These are phyloP conservation scores for Neophaeococcomyces aloes DNA, from an alignment of 2,329 filamentous ascomycete genomes.

Conservation along the genomic window DNA sequence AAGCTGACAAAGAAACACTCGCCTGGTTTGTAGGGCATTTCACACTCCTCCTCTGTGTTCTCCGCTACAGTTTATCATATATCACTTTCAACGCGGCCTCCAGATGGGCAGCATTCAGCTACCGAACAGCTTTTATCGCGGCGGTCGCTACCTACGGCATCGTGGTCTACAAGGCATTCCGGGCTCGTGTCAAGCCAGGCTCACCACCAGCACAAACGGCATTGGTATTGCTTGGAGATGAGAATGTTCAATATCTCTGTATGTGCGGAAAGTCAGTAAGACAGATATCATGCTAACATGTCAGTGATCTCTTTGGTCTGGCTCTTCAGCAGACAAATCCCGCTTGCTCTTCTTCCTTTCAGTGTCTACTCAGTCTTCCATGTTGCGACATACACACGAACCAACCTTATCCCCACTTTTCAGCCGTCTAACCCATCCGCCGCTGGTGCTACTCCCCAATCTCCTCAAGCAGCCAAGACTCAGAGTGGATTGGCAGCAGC, in stretches of 20 bases:
- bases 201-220: slow-evolving; percentile 52
- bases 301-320: slow-evolving; percentile 87
- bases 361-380: slow-evolving; percentile 97
- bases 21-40: slow-evolving; percentile 51
- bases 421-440: slow-evolving; percentile 51
- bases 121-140: slow-evolving; percentile 80
- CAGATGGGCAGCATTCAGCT: slow-evolving; percentile 66
- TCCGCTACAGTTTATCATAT: slow-evolving; percentile 77
- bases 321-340: slow-evolving; percentile 83
- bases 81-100: slow-evolving; percentile 79
- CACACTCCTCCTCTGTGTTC: slow-evolving; percentile 68
- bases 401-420: slow-evolving; percentile 81
- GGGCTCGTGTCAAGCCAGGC: slow-evolving; percentile 68
- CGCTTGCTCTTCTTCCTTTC: slow-evolving; percentile 85
- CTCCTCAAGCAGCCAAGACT: slow-evolving; percentile 39
- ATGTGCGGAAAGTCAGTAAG: slow-evolving; percentile 31
- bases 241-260: slow-evolving; percentile 98
- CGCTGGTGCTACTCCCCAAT: slow-evolving; percentile 45
- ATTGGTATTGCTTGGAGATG: slow-evolving; percentile 64
- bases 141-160: slow-evolving; percentile 92
- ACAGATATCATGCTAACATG: slow-evolving; percentile 8
- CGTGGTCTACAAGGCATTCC: slow-evolving; percentile 95
- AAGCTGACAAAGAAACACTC: slow-evolving; percentile 3
- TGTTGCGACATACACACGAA: slow-evolving; percentile 89
- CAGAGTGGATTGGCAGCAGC: slow-evolving; percentile 61